These are phyloP conservation scores for Filobasidium floriforme DNA, from an alignment of 768 basidiomycete species.

Conservation along the genomic window DNA sequence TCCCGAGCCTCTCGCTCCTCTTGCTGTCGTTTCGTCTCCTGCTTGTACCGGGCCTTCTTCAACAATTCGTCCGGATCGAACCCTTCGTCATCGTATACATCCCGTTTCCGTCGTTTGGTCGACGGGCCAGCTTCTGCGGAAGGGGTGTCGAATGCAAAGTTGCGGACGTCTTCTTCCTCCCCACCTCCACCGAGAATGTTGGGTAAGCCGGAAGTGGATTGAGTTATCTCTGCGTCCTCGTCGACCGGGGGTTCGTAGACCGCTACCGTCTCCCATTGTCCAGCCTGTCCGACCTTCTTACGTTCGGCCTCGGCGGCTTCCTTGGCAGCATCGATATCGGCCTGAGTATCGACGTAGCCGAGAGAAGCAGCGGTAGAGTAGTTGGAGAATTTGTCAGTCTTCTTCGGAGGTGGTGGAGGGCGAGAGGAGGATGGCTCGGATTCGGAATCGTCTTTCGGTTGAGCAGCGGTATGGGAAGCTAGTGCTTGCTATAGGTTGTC, in stretches of 20 bases:
- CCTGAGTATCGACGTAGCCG: conserved; percentile 71
- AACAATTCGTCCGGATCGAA: conserved; percentile 65
- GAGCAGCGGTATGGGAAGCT: conserved; percentile 37
- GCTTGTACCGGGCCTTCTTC: conserved; percentile 25
- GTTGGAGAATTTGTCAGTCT: conserved; percentile 54
- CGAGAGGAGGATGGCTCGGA: conserved; percentile 24
- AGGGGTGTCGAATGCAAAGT: conserved; percentile 54
- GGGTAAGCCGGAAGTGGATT: neutral
- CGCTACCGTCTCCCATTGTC: conserved; percentile 69
- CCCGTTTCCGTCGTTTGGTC: conserved; percentile 61
- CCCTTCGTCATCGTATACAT: conserved; percentile 55
- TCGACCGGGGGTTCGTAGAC: conserved; percentile 28
- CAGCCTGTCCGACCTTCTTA: conserved; percentile 61
- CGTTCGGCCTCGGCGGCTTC: conserved; percentile 36
- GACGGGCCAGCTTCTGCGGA: conserved; percentile 12
- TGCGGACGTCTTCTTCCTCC: conserved; percentile 28
- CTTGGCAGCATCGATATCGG: conserved; percentile 20
- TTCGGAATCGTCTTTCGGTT: neutral
- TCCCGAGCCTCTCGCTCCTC: conserved; percentile 23
- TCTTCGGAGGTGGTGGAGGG: conserved; percentile 38
- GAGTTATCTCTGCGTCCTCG: conserved; percentile 22
- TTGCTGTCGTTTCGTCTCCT: conserved; percentile 20
- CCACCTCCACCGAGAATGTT: neutral
- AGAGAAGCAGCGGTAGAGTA: conserved; percentile 82
- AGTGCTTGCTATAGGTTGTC: conserved; percentile 22